Conservation (phyloP, 345 rosid species). For the Citrus maxima region DNA sequence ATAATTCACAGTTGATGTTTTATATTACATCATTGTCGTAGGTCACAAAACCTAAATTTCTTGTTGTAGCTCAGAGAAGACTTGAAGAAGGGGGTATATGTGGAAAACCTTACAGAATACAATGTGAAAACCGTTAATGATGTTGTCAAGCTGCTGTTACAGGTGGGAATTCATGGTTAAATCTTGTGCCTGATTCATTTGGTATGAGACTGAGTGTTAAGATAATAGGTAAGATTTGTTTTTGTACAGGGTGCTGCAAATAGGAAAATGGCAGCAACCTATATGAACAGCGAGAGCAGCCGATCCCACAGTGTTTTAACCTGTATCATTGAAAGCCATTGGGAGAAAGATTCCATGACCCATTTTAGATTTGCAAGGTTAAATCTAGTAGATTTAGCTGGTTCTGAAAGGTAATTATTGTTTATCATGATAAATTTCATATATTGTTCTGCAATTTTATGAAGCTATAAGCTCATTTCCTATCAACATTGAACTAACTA, state of each 20-base stretch:
- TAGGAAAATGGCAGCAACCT: constrained; percentile 84
- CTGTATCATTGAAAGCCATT: constrained; percentile 80
- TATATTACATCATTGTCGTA: not conserved
- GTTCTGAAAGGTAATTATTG: constrained; percentile 83
- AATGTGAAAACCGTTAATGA: constrained; percentile 66
- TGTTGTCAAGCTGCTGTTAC: constrained; percentile 67
- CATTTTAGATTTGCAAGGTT: constrained; percentile 86
- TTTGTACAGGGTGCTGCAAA: constrained; percentile 70
- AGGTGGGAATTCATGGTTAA: constrained; percentile 39
- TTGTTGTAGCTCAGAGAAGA: constrained; percentile 91
- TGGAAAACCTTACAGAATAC: constrained; percentile 78
- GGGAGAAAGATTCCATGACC: constrained; percentile 86
- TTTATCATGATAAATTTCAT: not conserved
- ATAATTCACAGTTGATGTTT: constrained; percentile 8
- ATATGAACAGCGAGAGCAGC: constrained; percentile 95
- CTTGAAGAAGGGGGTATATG: constrained; percentile 77
- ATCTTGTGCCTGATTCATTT: constrained; percentile 6
- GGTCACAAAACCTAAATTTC: constrained; percentile 27
- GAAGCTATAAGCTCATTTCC: constrained; percentile 8
- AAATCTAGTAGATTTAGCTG: constrained; percentile 94
- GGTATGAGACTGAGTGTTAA: not conserved
- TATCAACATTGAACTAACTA: constrained; percentile 14
- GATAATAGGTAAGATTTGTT: constrained; percentile 13
- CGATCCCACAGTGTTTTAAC: constrained; percentile 98
- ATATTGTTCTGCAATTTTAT: not conserved